A percentile compares a stretch with the other conserved stretches of the same genome.
Conservation (phyloP, 1,139 yeast species). For the Nematodospora anomalae region DNA sequence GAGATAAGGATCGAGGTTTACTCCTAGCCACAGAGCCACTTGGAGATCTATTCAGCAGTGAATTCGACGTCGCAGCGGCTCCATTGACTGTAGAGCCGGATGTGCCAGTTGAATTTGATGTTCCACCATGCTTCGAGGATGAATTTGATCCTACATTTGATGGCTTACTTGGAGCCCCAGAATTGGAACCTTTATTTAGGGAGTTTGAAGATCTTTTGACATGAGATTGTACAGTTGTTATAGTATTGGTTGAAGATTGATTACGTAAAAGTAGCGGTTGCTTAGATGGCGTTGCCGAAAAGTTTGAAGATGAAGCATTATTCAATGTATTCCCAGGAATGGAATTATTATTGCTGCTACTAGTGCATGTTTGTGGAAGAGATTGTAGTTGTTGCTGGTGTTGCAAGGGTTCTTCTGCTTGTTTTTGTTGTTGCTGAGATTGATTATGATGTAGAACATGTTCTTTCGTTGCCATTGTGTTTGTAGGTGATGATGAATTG, state of each 20-base stretch:
- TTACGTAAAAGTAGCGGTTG: conserved; percentile 19
- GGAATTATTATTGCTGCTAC: conserved; percentile 1
- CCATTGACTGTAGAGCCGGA: neutral
- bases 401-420: neutral
- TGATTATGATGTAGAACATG: conserved; percentile 6
- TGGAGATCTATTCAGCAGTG: conserved; percentile 7
- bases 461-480: neutral
- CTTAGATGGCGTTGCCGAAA: conserved; percentile 11
- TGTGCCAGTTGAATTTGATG: neutral
- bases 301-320: conserved; percentile 6
- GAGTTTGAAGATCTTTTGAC: conserved; percentile 6
- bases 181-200: conserved; percentile 2
- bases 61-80: conserved; percentile 2
- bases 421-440: conserved; percentile 5
- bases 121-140: neutral
- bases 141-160: neutral
- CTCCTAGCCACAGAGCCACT: conserved; percentile 5
- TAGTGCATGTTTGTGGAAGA: neutral
- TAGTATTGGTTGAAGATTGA: conserved; percentile 14
- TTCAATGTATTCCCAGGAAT: conserved; percentile 1
- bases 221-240: neutral
- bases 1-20: conserved; percentile 7
- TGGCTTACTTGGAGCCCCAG: neutral
- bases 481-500: neutral
- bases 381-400: neutral